Evolutionary conservation across 345 rosid genomes (phyloP).

Genomic region (Lenwebbia sp.): DNA sequence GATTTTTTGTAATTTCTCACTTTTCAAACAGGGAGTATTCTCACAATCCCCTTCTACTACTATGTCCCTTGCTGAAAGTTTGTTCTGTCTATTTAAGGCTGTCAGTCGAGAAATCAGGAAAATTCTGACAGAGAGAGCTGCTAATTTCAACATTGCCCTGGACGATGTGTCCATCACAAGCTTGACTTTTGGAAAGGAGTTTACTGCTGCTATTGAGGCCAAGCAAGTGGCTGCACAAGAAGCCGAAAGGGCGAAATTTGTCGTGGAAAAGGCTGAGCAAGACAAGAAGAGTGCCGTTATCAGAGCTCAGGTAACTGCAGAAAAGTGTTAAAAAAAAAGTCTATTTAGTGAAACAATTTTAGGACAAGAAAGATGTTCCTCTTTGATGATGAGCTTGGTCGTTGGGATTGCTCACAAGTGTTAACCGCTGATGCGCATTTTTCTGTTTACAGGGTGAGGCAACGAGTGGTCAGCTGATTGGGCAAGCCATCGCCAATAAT

Average conservation of each 20-base stretch:
- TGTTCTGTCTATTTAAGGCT: conserved; percentile 18
- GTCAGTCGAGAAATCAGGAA: conserved; percentile 88
- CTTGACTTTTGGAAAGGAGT: conserved; percentile 88
- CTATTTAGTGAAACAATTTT: not conserved
- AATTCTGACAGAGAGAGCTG: conserved; percentile 75
- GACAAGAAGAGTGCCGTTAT: conserved; percentile 89
- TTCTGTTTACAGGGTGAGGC: conserved; percentile 66
- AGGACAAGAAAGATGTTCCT: not conserved
- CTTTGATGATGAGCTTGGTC: not conserved
- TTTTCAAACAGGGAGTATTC: not conserved
- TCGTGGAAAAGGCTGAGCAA: conserved; percentile 92
- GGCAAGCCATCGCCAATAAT: conserved; percentile 88
- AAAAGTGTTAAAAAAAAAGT: not conserved
- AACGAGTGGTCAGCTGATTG: conserved; percentile 85
- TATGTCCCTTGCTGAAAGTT: not conserved
- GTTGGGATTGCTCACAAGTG: not conserved
- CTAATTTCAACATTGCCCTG: conserved; percentile 57
- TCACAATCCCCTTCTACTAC: not conserved
- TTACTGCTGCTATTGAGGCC: conserved; percentile 90
- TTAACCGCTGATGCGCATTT: not conserved
- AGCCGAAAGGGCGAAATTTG: conserved; percentile 87
- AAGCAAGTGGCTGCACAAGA: conserved; percentile 97
- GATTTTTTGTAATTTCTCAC: not conserved
- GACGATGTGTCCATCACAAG: conserved; percentile 88
- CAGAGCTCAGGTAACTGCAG: conserved; percentile 63